Percentiles rank a stretch among this genome's conserved stretches.
phyloP scores from a whole-genome alignment of 495 filamentous ascomycete genomes.

The Xylaria cubensis region DNA sequence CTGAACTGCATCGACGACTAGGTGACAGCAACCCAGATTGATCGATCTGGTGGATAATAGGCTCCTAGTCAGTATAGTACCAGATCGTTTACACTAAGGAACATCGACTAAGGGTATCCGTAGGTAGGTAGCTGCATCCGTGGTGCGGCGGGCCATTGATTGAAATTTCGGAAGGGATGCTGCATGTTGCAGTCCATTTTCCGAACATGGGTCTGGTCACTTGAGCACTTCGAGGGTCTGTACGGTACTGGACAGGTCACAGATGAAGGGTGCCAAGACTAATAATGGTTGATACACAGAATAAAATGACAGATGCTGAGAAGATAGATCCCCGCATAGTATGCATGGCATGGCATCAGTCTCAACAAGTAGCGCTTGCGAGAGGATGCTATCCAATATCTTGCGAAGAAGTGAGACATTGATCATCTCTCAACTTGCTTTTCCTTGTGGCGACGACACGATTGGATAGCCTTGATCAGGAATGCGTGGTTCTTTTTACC shows the following conservation, averaged over 20 bases:
- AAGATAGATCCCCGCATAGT: conserved; percentile 24
- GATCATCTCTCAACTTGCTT: conserved; percentile 16
- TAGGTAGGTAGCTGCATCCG: conserved; percentile 11
- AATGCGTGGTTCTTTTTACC: conserved; percentile 32
- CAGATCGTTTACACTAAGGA: not conserved
- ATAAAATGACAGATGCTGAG: conserved; percentile 12
- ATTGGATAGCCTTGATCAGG: conserved; percentile 25
- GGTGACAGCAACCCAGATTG: conserved; percentile 12
- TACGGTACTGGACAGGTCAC: conserved; percentile 15
- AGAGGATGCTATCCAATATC: conserved; percentile 18
- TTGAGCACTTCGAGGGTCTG: conserved; percentile 12
- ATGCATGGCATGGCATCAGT: conserved; percentile 25
- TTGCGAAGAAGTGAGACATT: conserved; percentile 23
- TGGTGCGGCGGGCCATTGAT: conserved; percentile 19
- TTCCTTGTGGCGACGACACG: conserved; percentile 20
- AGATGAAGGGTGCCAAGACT: conserved; percentile 14
- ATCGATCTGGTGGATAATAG: not conserved
- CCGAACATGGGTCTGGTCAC: conserved; percentile 30
- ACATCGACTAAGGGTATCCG: not conserved
- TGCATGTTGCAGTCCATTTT: conserved; percentile 32
- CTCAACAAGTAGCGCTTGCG: conserved; percentile 17
- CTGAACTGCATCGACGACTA: not conserved
- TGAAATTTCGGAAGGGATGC: conserved; percentile 32
- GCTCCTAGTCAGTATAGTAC: not conserved
- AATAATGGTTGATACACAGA: conserved; percentile 5